These are phyloP conservation scores for Aspergillus affinis DNA, from an alignment of 495 filamentous ascomycete genomes.

Conservation along the genomic window DNA sequence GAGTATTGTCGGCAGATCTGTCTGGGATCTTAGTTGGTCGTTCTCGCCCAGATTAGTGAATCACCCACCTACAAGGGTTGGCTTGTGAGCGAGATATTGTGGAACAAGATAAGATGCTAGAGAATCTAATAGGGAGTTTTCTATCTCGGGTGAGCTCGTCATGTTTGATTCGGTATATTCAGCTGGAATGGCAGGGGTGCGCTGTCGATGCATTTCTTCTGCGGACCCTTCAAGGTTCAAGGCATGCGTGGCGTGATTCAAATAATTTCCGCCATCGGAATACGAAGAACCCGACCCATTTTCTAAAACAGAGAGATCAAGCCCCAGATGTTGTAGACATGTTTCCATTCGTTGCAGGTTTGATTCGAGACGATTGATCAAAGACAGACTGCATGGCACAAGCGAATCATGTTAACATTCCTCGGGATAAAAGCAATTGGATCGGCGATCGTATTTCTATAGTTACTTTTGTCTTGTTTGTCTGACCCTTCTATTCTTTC, in stretches of 20 bases:
- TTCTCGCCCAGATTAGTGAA: neutral
- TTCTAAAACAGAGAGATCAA: neutral
- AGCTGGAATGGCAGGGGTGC: neutral
- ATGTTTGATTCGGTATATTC: neutral
- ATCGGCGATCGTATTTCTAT: neutral
- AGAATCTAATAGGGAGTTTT: neutral
- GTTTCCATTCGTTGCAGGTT: constrained; percentile 15
- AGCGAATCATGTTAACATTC: too few species aligned
- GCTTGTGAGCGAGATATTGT: constrained; percentile 13
- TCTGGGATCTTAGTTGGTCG: neutral
- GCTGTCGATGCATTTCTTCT: neutral
- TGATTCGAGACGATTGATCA: constrained; percentile 18
- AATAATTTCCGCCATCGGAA: neutral
- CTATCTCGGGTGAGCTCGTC: neutral
- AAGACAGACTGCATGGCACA: constrained; percentile 4
- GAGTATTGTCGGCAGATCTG: neutral
- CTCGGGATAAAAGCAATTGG: neutral
- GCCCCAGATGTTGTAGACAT: constrained; percentile 6
- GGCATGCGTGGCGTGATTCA: neutral
- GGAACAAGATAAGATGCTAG: constrained; percentile 15
- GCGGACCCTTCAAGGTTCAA: neutral
- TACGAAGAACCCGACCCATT: too few species aligned
- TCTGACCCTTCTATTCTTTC: constrained; percentile 3
- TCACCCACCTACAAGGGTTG: constrained; percentile 12
- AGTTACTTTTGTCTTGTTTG: constrained; percentile 6